Base-by-base conservation (phyloP, 495 filamentous ascomycete species). In the Pyronema omphalodes region DNA sequence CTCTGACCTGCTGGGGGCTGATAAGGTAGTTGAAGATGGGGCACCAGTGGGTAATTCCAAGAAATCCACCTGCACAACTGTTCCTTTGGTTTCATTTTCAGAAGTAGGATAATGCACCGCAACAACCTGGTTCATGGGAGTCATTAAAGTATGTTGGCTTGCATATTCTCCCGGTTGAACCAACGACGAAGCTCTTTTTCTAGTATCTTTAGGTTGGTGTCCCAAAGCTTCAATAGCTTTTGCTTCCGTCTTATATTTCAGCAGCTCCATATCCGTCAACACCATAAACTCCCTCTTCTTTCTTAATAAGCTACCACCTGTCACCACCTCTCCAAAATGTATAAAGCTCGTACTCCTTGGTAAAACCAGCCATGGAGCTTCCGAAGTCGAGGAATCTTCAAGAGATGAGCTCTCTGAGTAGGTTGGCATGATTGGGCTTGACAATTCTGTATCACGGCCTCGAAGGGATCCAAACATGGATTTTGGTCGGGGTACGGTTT, bases 241-340 rank as follows among this genome's bases (percentile, higher is more conserved):
- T 18, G 62, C 60, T 18, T 65, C 62, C 15, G 74, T 70, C 67
- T 86, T 93, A 68, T 87, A 86, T 44, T 86, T 80, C 55, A 94
- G 65, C 39, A 98, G 66, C 66, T 93, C 82, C 19, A 78, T 78
- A 45, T 88, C 80, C 8, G 88, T 95, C 37, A 95, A 73, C n/a
- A 94, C 91, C 34, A 95, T 70, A 58, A 86, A 95, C 57, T 93
- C 86, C 61, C 78, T 84, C 69, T 84, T 88, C 65, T 85, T 83
- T 65, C 85, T 76, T 66, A 94, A 79, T 68, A 93, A 75, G 43
- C 83, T 78, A 29, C 80, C 77, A 36, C 84, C 84, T 1, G 82
- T 81, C 67, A 93, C 86, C 19, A 93, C 75, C 57, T 86, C 79
- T 3, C 86, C 86, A 1, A 57, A 56, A 44, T 65, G 55, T 17